Conservation (phyloP, 768 basidiomycete species). For the Boletus rufocinnamomeus region DNA sequence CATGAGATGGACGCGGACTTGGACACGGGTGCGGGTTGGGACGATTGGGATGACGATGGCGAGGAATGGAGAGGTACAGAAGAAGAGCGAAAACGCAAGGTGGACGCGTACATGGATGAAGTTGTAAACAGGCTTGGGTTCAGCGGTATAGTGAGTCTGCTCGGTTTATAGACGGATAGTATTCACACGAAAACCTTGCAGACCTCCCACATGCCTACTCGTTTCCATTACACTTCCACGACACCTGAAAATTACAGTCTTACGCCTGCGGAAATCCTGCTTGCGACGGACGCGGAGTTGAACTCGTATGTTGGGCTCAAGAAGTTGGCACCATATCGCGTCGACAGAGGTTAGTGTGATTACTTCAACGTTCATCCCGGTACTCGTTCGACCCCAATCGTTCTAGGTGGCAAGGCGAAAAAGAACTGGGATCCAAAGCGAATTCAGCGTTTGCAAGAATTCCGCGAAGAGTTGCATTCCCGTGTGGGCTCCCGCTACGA, state of each 20-base stretch:
- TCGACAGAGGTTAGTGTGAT: slow-evolving; percentile 38
- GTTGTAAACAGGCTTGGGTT: slow-evolving; percentile 83
- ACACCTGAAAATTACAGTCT: slow-evolving; percentile 65
- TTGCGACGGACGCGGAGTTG: slow-evolving; percentile 90
- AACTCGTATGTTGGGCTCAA: slow-evolving; percentile 91
- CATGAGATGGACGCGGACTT: slow-evolving; percentile 60
- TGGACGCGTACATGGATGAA: slow-evolving; percentile 90
- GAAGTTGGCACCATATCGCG: slow-evolving; percentile 88
- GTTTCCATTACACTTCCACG: slow-evolving; percentile 88
- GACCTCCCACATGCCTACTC: slow-evolving; percentile 89
- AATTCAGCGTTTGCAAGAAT: slow-evolving; percentile 65
- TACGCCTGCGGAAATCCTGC: slow-evolving; percentile 81
- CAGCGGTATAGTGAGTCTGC: slow-evolving; percentile 81
- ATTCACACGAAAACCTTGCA: slow-evolving; percentile 34
- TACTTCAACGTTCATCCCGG: slow-evolving; percentile 4
- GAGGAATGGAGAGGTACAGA: slow-evolving; percentile 89
- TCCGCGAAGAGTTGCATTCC: slow-evolving; percentile 61
- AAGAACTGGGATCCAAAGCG: slow-evolving; percentile 61
- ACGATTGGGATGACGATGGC: slow-evolving; percentile 40
- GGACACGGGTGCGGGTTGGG: slow-evolving; percentile 43
- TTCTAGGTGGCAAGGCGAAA: slow-evolving; percentile 29
- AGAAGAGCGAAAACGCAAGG: slow-evolving; percentile 79
- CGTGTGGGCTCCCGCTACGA: slow-evolving; percentile 34
- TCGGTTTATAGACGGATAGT: not conserved
- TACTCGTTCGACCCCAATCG: not conserved